Conservation (phyloP, 2,329 filamentous ascomycete genomes). For the Waltergamsia citrina region DNA sequence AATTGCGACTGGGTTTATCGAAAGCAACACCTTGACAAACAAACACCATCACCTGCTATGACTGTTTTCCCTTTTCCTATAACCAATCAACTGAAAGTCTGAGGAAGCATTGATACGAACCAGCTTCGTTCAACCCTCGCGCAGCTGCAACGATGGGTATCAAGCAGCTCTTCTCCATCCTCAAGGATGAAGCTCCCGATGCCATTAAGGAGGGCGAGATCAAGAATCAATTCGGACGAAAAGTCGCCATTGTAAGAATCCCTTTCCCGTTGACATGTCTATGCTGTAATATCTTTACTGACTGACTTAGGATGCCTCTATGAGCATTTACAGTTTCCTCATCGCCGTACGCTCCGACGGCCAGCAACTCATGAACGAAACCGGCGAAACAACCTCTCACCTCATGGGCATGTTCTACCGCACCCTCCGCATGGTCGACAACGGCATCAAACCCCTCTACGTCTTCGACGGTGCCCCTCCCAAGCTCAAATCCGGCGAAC, state of each 20-base stretch:
- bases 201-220: constrained; percentile 95
- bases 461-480: constrained; percentile 96
- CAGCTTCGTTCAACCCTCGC: neutral
- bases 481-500: constrained; percentile 93
- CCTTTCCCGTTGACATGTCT: neutral
- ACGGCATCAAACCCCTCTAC: constrained; percentile 96
- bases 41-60: too few relatives aligned
- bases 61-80: neutral
- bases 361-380: constrained; percentile 91
- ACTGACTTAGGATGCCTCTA: constrained; percentile 47
- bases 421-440: constrained; percentile 94
- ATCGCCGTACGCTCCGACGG: constrained; percentile 95
- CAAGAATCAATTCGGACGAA: constrained; percentile 97
- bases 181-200: constrained; percentile 89
- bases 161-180: constrained; percentile 69
- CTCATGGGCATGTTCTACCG: constrained; percentile 99
- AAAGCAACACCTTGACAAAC: too few relatives aligned
- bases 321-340: constrained; percentile 98
- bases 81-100: too few relatives aligned
- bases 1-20: neutral
- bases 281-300: neutral
- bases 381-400: constrained; percentile 93
- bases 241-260: constrained; percentile 80
- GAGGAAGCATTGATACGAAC: too few relatives aligned
- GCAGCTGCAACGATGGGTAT: constrained; percentile 44